Conservation (phyloP, 345 rosid species). For the Fremontodendron californicum region DNA sequence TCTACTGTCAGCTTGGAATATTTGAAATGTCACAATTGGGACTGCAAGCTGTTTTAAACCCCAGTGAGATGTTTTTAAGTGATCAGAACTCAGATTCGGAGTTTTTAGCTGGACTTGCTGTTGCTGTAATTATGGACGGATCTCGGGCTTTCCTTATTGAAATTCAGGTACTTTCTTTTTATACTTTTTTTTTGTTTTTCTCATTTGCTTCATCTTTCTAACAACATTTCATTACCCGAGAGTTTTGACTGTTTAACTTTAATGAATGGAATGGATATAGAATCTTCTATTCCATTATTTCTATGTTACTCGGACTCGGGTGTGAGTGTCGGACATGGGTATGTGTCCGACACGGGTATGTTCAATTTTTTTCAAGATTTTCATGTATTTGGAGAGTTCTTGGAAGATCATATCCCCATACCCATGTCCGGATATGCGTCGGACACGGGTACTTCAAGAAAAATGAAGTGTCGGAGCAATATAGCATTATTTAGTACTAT, state of each 20-base stretch:
- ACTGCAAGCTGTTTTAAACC: slow-evolving; percentile 68
- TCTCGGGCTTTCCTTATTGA: slow-evolving; percentile 81
- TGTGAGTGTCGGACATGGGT: too few relatives aligned
- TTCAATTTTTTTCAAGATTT: too few relatives aligned
- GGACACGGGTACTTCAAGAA: too few relatives aligned
- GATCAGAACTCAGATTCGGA: slow-evolving; percentile 70
- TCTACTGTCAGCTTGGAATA: slow-evolving; percentile 68
- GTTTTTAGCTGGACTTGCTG: slow-evolving; percentile 83
- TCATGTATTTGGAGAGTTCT: too few relatives aligned
- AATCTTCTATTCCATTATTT: neutral
- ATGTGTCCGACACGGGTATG: too few relatives aligned
- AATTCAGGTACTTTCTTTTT: slow-evolving; percentile 58
- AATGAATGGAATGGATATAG: neutral
- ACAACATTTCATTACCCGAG: neutral
- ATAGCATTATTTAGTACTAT: neutral
- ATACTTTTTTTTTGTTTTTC: neutral
- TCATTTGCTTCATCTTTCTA: slow-evolving; percentile 2
- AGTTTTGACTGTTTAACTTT: neutral
- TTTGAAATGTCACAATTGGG: slow-evolving; percentile 85
- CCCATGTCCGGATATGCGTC: too few relatives aligned
- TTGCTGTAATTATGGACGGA: slow-evolving; percentile 89
- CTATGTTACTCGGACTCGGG: too few relatives aligned
- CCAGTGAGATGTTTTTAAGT: slow-evolving; percentile 78
- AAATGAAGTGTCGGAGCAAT: too few relatives aligned
- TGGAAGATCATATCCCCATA: too few relatives aligned